Base-by-base conservation (phyloP, 257 asterid genomes). In the Rauvolfia tetraphylla region DNA sequence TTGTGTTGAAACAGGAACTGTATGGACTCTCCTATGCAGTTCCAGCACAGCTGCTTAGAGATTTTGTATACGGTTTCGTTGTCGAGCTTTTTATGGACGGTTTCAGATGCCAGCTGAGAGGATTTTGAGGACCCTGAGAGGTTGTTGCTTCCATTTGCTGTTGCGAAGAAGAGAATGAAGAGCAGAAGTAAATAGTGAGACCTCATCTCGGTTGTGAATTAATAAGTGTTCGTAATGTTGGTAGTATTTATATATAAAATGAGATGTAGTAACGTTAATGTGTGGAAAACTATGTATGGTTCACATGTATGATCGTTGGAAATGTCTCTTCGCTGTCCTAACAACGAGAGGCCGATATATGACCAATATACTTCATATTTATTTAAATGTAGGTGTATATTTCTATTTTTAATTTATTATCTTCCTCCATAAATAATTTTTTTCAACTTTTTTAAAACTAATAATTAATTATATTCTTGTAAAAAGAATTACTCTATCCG, bases 1-100 rank as follows among this genome's bases (percentile, higher is more conserved):
- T 78, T 78, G 61, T 78, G 81, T 5, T 23, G 62, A 53, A 56
- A 78, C 25, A 78, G 46, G 42, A 78, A 78, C 48, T 78, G 53
- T 38, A 78, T 57, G 38, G 81, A 57, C 36, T 78, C 62, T 41
- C 81, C 76, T 11, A 78, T 29, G 72, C 81, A 78, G 51, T 61
- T 61, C 71, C 71, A 70, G 53, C 81, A 78, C 6, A 78, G 65
- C 29, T 78, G 49, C 56, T 71, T 78, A 25, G 81, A 71, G 56
- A 78, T 23, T 46, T 6, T 46, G 76, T 78, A 78, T 13, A 78
- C 48, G 41, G 81, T 70, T 70, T 78, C 76, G 13, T 78, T 78
- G 65, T 78, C 72, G 0, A 68, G 49, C 51, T 31, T 57, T 15
- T 77, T 42, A 1, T 29, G 11, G 53, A 1, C 3, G 33, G 80